Evolutionary conservation across 2,329 filamentous ascomycete genomes (phyloP), one percentile per base, ranked within the genome.

Genomic region (Calonectria honghensis): DNA sequence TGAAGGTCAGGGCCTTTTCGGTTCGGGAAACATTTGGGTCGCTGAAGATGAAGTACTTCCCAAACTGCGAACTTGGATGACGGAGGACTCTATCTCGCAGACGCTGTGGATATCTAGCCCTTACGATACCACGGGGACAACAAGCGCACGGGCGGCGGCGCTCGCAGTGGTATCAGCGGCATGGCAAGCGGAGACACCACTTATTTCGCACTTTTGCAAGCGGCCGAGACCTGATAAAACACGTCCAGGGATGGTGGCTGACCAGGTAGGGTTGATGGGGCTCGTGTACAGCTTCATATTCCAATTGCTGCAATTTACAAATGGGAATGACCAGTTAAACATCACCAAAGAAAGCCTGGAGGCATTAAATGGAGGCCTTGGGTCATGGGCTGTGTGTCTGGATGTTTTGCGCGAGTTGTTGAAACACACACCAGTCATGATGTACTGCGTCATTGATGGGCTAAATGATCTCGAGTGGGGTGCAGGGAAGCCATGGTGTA

Each of bases 21-120:
- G 45, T 24, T 48, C 45, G 18, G 45, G 45, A 24, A 24, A 48
- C 2, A 6, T 24, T 4, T 48, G 45, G 45, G 45, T 24, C 3
- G 45, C 45, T 13, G 45, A 48, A 24, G 45, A 48, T 2, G n/a
- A 48, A 10, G 45, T 48, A 1, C 45, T 48, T 24, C 45, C 45
- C 45, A 48, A 48, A 11, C n/a, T 48, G 45, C 45, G n/a, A 11
- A 48, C 45, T 11, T 48, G 45, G 45, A 48, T 48, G n/a, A 48
- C n/a, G 13, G 45, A 48, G 45, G n/a, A 24, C 45, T 14, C 20
- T 4, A n/a, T 24, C 20, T 24, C 45, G 10, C 45, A 24, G 45
- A 48, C 45, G n/a, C 45, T 48, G 41, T 48, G 41, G 45, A 48
- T 48, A 48, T 48, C 45, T n/a, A 48, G 45, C 45, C 20, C 45